phyloP scores from a whole-genome alignment of 768 basidiomycete species.

The Trametes cubensis region DNA sequence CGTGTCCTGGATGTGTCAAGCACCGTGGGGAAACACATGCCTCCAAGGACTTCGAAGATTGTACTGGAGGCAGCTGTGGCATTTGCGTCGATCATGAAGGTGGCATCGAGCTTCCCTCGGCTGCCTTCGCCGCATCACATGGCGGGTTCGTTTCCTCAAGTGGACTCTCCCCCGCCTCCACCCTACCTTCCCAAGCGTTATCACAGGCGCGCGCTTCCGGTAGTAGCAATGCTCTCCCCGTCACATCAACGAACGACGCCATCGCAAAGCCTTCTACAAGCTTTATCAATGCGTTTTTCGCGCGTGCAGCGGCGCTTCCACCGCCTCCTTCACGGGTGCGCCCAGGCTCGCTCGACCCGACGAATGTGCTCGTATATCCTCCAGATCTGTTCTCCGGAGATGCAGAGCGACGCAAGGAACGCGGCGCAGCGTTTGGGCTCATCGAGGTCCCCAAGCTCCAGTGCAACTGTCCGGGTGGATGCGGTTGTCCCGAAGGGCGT shows the following conservation, averaged over 20 bases:
- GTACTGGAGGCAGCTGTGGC: constrained; percentile 52
- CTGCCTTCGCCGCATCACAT: constrained; percentile 11
- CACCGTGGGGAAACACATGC: constrained; percentile 61
- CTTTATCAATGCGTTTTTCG: constrained; percentile 66
- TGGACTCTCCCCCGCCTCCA: background rate
- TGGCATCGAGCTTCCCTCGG: constrained; percentile 43
- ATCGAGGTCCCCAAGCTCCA: constrained; percentile 66
- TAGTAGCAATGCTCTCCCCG: background rate
- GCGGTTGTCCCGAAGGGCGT: constrained; percentile 54
- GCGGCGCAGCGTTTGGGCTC: constrained; percentile 47
- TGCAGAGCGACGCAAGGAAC: constrained; percentile 41
- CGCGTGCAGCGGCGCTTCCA: constrained; percentile 71
- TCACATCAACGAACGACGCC: background rate
- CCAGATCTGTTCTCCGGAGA: constrained; percentile 38
- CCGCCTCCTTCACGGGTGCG: constrained; percentile 56
- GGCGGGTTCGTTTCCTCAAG: constrained; percentile 7
- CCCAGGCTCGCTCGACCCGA: constrained; percentile 49
- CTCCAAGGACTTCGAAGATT: constrained; percentile 40
- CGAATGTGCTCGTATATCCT: constrained; percentile 53
- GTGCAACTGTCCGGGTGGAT: constrained; percentile 61
- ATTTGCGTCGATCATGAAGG: constrained; percentile 60
- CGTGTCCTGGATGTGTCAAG: constrained; percentile 72
- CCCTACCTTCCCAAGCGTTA: background rate
- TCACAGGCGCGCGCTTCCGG: background rate
- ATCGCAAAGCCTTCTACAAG: constrained; percentile 23